Base-by-base conservation (phyloP, 2,329 filamentous ascomycete genomes). In the Fusarium continuum region DNA sequence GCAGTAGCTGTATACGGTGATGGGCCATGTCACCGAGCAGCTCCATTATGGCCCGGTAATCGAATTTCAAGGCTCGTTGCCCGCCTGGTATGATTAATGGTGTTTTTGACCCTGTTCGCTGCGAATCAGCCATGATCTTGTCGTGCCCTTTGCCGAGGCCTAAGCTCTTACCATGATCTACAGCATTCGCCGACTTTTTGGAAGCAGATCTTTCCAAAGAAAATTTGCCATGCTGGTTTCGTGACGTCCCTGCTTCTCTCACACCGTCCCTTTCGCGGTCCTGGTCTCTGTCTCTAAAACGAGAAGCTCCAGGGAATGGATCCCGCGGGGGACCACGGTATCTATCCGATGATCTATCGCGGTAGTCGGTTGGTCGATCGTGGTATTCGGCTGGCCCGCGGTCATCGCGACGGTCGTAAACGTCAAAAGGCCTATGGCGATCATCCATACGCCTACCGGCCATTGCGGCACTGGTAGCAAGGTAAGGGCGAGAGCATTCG, bases 21-120 rank as follows among this genome's bases (percentile, higher is more conserved):
- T 47, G 45, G 5, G 66, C 53, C 38, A 65, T 65, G 8, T 74
- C 65, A 19, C 61, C 65, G 7, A 74, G n/a, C 3, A 67, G 28
- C 11, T 71, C 65, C 14, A 64, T 51, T 3, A 73, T 11, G 3
- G 11, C 22, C 45, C 68, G 32, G 61, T 26, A 46, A 4, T 63
- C 47, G 14, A 20, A 28, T 19, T 13, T 28, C 6, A 17, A 25
- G 13, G 17, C 26, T 10, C 25, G 47, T 3, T 23, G 43, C 20
- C 32, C 38, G 7, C 44, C 20, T 38, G 40, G 19, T 6, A 17
- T 14, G 19, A 16, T 35, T 16, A 20, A 19, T 4, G 41, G 28
- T 19, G 46, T 45, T 32, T 25, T 49, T 35, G 47, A 44, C 17
- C 39, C 63, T 64, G 25, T 22, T 38, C 10, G 16, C 16, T 23